Percentiles rank a stretch among this genome's conserved stretches.
These are phyloP conservation scores for Pittosporum tobira DNA, from an alignment of 129 eudicot species.

Conservation along the genomic window DNA sequence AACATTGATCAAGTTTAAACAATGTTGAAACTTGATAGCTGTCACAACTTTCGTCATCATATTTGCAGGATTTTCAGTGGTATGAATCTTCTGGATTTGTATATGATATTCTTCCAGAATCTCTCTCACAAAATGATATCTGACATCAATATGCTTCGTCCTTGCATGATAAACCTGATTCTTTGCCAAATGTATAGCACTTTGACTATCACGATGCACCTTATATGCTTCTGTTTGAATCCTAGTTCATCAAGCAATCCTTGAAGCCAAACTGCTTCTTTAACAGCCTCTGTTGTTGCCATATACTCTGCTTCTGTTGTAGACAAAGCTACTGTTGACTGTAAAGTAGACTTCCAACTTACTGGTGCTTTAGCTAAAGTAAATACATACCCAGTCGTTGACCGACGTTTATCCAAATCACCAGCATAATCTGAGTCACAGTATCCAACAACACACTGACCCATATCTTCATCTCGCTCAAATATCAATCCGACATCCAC, in stretches of 20 bases:
- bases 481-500: too few species aligned
- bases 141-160: too few species aligned
- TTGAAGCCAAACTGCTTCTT: background rate
- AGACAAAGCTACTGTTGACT: background rate
- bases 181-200: too few species aligned
- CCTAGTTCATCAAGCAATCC: background rate
- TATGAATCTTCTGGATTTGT: background rate
- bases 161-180: too few species aligned
- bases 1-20: too few species aligned
- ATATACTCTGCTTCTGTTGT: too few species aligned
- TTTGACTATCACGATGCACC: too few species aligned
- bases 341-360: background rate
- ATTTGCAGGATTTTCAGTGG: background rate
- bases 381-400: background rate
- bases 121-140: too few species aligned
- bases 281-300: background rate
- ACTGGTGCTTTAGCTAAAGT: background rate
- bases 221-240: background rate
- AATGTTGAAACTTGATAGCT: too few species aligned
- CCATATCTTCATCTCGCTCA: too few species aligned
- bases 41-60: too few species aligned
- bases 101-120: background rate
- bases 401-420: slow-evolving; percentile 1
- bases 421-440: background rate
- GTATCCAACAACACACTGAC: too few species aligned